Conservation (phyloP, 2,329 filamentous ascomycete species). For the Scopulariopsis brevicaulis region DNA sequence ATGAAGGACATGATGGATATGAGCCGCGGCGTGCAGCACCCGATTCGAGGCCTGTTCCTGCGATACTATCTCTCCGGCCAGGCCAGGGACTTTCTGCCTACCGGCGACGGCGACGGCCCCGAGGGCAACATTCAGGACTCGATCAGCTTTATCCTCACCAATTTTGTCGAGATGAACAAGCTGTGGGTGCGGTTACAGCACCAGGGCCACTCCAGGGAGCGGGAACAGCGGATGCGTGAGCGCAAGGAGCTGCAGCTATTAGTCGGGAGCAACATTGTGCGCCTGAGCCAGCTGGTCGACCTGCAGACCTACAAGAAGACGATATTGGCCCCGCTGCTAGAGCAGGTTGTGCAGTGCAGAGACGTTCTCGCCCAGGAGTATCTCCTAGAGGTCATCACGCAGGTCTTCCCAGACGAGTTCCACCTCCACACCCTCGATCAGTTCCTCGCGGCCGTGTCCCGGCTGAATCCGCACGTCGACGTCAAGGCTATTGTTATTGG, state of each 20-base stretch:
- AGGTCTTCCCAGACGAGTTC: constrained; percentile 97
- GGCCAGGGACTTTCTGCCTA: constrained; percentile 78
- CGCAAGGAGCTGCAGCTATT: constrained; percentile 89
- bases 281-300: constrained; percentile 90
- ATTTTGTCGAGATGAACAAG: constrained; percentile 99
- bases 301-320: constrained; percentile 86
- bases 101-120: constrained; percentile 73
- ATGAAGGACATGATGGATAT: constrained; percentile 99
- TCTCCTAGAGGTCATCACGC: constrained; percentile 92
- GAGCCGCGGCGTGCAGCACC: constrained; percentile 95
- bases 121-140: constrained; percentile 95
- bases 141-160: constrained; percentile 95
- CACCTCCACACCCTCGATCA: constrained; percentile 95
- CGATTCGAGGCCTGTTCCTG: constrained; percentile 86
- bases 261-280: constrained; percentile 91
- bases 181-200: constrained; percentile 96
- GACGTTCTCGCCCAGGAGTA: constrained; percentile 97
- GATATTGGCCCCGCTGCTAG: constrained; percentile 78
- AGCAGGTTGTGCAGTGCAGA: constrained; percentile 95
- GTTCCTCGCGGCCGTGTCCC: constrained; percentile 83
- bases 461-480: constrained; percentile 92
- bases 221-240: constrained; percentile 88
- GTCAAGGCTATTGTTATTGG: constrained; percentile 97
- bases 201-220: constrained; percentile 89
- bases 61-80: constrained; percentile 95